Base-by-base conservation (phyloP, 2,329 filamentous ascomycete species). In the Gnomoniopsis sp. region DNA sequence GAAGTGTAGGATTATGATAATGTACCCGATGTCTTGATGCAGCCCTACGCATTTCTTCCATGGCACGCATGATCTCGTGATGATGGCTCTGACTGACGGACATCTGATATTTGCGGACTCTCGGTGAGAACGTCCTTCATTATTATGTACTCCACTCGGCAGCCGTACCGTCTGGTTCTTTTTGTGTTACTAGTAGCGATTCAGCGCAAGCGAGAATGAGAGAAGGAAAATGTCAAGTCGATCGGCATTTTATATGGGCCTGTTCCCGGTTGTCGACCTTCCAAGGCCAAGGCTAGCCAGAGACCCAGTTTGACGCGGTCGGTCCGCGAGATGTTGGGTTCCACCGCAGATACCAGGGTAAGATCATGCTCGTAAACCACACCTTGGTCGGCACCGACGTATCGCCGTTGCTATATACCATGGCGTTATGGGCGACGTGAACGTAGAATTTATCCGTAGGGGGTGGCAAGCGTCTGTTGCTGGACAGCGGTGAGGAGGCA, bases 21-120 rank as follows among this genome's bases (percentile, higher is more conserved):
- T 54, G n/a, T 44, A 54, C 53, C 46, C 36, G 44, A 44, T 33
- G 44, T 33, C 50, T 43, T 46, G 49, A 53, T 4, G 56, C 56
- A 54, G 49, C 56, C 56, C 56, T 44, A 54, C 50, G 56, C 44
- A 12, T 19, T 53, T n/a, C n/a, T 8, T 30, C 26, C 26, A 30
- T 30, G 26, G 26, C 26, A 30, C 4, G 26, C 26, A 30, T 4
- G 30, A 12, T 41, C 36, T 41, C 14, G 36, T 15, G 17, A 41
- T n/a, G 12, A 4, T 41, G 36, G 14, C 14, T 41, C 17, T 41
- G 36, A n/a, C n/a, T n/a, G n/a, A n/a, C n/a, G n/a, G n/a, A 14
- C 12, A 41, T 41, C 8, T 41, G 36, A 15, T 41, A 41, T 12
- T 41, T 14, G 36, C 36, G 12, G 12, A 41, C 12, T 41, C 36